phyloP scores from a whole-genome alignment of 768 basidiomycete genomes.

The Cyclocybe aegerita region DNA sequence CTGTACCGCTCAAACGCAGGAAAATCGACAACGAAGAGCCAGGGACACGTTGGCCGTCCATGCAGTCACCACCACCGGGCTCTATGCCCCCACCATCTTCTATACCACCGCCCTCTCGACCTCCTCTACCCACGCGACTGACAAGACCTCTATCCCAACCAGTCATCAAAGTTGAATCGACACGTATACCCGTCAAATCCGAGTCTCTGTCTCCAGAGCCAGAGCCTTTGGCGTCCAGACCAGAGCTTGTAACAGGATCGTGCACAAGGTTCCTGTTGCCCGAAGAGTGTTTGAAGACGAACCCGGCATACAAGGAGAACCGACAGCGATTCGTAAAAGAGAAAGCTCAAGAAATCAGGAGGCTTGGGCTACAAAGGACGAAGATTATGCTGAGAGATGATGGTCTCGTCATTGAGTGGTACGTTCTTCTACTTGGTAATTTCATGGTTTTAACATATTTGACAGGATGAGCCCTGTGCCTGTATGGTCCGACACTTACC shows the following conservation, averaged over 20 bases:
- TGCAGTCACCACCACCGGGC: neutral
- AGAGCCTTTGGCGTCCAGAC: neutral
- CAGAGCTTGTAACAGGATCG: slow-evolving; percentile 19
- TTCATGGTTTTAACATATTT: no score
- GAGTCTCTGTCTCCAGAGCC: neutral
- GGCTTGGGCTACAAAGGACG: no score
- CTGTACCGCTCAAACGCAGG: slow-evolving; percentile 15
- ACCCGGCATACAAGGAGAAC: slow-evolving; percentile 15
- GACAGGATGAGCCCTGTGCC: no score
- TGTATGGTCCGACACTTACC: no score
- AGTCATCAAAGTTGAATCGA: no score
- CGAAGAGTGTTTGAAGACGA: neutral
- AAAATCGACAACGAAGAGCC: slow-evolving; percentile 4
- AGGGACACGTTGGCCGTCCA: neutral
- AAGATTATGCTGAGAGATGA: no score
- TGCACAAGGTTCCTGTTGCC: no score
- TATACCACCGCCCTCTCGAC: slow-evolving; percentile 3
- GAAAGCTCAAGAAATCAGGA: no score
- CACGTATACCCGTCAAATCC: neutral
- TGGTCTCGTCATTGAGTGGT: no score
- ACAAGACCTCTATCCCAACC: no score
- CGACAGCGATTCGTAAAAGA: no score
- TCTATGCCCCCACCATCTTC: neutral
- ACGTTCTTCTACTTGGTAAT: no score
- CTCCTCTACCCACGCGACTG: neutral